Conservation (phyloP, 2,329 filamentous ascomycete genomes). For the Sarocladium strictum region DNA sequence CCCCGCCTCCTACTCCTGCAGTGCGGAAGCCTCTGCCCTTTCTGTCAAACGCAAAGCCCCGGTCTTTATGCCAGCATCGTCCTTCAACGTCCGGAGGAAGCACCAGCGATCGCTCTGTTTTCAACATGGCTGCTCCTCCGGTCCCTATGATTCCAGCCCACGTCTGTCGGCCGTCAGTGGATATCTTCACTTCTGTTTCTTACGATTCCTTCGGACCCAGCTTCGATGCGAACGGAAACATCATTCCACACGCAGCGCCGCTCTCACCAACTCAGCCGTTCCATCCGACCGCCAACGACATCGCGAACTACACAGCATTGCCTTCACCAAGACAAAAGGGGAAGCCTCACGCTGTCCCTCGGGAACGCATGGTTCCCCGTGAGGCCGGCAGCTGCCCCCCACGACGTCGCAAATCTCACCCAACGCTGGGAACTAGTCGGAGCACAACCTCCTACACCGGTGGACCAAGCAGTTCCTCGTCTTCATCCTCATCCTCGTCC, state of each 20-base stretch:
- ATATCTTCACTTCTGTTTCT: background rate
- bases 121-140: background rate
- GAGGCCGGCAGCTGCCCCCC: conserved; percentile 6
- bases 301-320: too few species aligned
- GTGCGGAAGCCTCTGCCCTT: background rate
- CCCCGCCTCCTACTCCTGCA: background rate
- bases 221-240: background rate
- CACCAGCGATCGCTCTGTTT: background rate
- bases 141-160: background rate
- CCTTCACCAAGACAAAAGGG: background rate
- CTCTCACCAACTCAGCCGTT: background rate
- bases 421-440: background rate
- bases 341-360: background rate
- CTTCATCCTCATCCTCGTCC: background rate
- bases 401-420: conserved; percentile 1
- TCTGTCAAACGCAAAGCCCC: background rate
- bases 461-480: background rate
- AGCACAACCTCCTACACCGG: background rate
- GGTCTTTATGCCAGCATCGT: background rate
- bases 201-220: background rate
- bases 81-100: conserved; percentile 1
- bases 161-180: background rate
- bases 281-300: background rate
- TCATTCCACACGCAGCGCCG: background rate
- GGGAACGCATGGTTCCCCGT: conserved; percentile 5